Base-by-base conservation (phyloP, 352 stramenopile genomes). In the Phytophthora hybrid region DNA sequence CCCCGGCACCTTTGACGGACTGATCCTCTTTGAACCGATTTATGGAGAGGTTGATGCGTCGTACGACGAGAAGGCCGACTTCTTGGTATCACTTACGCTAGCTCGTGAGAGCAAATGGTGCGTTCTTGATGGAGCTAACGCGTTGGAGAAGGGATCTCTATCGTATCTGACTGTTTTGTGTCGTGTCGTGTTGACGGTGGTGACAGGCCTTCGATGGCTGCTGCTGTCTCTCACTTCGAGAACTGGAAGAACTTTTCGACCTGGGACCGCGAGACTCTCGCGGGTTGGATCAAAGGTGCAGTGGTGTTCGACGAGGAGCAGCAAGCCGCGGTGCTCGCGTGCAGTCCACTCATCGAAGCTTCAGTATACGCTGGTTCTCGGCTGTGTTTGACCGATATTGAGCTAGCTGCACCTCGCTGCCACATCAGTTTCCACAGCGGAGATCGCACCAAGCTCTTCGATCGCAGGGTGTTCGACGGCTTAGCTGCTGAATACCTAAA, bases 21-120 rank as follows among this genome's bases (percentile, higher is more conserved):
- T 88, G 10, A 69, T 84, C 6, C 67, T 88, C 5, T 86, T 88
- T 21, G 81, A 88, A 49, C 81, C 81, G 19, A 81, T 85, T 39
- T 87, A 78, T 26, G 76, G 72, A 19, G 69, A 73, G 14, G 8
- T 69, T 7, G 68, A 68, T 3, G 55, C 57, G 0, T 63, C 59
- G 1, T 79, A 67, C 13, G 44, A 59, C 0, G 63, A 75, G 29
- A 64, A 74, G 11, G 63, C 62, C 5, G 74, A 86, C 53, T 81
- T 86, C 59, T 52, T 88, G 9, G 74, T 84, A 11, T 69, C 44
- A 3, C 37, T 80, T 4, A 83, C 79, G 1, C 66, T 86, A 56
- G 46, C 57, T 6, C 77, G 81, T n/a, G 77, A 83, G 29, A 67
- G 49, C 19, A 68, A 83, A 57, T 88, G 79, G 81, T 82, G 46